These are phyloP conservation scores for Neonectria sp. DNA, from an alignment of 2,329 filamentous ascomycete genomes.

Conservation along the genomic window DNA sequence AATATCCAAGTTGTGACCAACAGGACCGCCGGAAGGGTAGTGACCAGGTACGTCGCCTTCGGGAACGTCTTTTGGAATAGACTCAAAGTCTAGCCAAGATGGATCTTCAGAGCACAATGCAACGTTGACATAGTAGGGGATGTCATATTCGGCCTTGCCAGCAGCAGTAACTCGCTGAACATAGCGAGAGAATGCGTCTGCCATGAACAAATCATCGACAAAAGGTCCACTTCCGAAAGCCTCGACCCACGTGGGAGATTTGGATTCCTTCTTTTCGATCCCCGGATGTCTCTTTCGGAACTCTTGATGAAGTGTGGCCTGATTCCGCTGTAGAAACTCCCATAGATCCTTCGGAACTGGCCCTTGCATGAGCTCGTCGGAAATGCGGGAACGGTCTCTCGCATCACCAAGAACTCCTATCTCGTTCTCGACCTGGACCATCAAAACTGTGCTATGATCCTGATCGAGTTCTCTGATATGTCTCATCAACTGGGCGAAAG, in stretches of 20 bases:
- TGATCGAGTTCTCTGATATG: constrained; percentile 2
- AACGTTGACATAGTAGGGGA: neutral
- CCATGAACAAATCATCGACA: constrained; percentile 12
- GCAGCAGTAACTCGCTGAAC: neutral
- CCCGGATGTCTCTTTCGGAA: neutral
- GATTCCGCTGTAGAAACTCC: neutral
- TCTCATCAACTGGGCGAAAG: neutral
- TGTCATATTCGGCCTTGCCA: neutral
- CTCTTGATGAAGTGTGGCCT: neutral
- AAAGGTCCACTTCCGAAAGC: no score
- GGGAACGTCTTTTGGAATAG: neutral
- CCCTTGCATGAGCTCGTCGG: neutral
- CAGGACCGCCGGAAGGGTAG: constrained; percentile 14
- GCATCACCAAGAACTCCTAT: constrained; percentile 5
- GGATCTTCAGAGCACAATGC: neutral
- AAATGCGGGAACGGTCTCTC: neutral
- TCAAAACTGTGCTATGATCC: constrained; percentile 1
- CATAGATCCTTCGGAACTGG: neutral
- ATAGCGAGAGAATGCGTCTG: neutral
- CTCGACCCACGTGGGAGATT: no score
- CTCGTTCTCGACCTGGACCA: constrained; percentile 13
- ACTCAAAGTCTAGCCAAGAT: neutral
- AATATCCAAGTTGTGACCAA: constrained; percentile 2
- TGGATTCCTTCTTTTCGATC: no score
- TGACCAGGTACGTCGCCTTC: neutral